A percentile compares a stretch with the other conserved stretches of the same genome.
Conservation (phyloP, 192 early-diverging fungal genomes). For the Oehlia diaphana region DNA sequence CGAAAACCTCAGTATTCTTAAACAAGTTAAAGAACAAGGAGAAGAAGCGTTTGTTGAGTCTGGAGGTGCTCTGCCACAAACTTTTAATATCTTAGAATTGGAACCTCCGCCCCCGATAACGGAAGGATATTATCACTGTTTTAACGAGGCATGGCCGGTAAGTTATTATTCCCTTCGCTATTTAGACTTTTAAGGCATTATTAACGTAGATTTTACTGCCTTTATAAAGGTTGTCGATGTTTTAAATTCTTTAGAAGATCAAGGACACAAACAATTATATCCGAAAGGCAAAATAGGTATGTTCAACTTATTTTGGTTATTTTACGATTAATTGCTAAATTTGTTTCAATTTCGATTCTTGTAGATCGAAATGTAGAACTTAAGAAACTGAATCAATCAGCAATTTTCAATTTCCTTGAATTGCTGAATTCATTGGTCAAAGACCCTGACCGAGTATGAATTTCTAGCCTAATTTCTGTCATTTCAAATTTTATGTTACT, state of each 20-base stretch:
- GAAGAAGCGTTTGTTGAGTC: neutral
- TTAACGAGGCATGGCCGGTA: slow-evolving; percentile 75
- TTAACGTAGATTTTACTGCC: neutral
- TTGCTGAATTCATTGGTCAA: slow-evolving; percentile 62
- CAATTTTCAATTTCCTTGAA: slow-evolving; percentile 68
- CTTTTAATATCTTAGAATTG: slow-evolving; percentile 48
- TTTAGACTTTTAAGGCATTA: neutral
- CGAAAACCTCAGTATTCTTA: slow-evolving; percentile 51
- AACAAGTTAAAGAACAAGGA: slow-evolving; percentile 11
- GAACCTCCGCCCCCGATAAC: slow-evolving; percentile 56
- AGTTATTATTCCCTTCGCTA: neutral
- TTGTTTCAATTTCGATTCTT: neutral
- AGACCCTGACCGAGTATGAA: slow-evolving; percentile 38
- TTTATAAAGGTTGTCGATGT: slow-evolving; percentile 44
- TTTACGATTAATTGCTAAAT: neutral
- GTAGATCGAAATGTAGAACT: slow-evolving; percentile 68
- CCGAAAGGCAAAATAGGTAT: slow-evolving; percentile 44
- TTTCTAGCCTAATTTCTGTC: neutral
- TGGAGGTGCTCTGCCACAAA: neutral
- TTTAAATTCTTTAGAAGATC: slow-evolving; percentile 53
- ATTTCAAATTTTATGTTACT: neutral
- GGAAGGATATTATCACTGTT: slow-evolving; percentile 56
- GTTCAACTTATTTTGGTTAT: neutral
- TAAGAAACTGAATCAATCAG: slow-evolving; percentile 61
- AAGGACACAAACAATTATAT: slow-evolving; percentile 59